phyloP scores from a whole-genome alignment of 176 grass and related monocot genomes.

The Calamus simplicifolius region DNA sequence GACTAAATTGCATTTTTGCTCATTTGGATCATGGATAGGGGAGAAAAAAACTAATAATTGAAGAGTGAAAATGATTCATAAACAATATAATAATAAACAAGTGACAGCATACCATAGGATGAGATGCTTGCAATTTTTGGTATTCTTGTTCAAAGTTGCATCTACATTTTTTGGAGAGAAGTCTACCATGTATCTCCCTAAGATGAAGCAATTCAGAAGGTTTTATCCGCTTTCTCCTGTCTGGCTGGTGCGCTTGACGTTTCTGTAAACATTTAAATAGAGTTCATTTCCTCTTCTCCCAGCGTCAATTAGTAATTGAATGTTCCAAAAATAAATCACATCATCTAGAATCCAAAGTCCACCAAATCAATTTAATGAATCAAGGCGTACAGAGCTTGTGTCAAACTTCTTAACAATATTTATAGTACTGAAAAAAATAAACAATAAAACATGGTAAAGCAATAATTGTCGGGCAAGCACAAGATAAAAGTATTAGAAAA shows the following conservation, averaged over 20 bases:
- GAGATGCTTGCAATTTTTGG: slow-evolving; percentile 48
- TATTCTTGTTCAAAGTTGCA: slow-evolving; percentile 50
- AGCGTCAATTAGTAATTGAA: not conserved
- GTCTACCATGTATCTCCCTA: slow-evolving; percentile 53
- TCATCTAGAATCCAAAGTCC: not conserved
- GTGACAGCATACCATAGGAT: slow-evolving; percentile 31
- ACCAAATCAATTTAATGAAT: no score
- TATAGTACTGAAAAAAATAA: no score
- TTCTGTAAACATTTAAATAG: not conserved
- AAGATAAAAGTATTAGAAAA: no score
- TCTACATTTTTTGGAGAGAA: slow-evolving; percentile 27
- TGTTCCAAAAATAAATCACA: not conserved
- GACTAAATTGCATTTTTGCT: not conserved
- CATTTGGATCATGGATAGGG: not conserved
- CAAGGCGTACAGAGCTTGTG: no score
- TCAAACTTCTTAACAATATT: no score
- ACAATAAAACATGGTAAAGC: no score
- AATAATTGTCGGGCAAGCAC: no score
- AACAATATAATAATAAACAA: not conserved
- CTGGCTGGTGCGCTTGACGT: not conserved
- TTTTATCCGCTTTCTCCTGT: slow-evolving; percentile 36
- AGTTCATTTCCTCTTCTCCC: not conserved
- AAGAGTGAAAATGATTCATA: not conserved
- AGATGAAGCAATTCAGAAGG: slow-evolving; percentile 37
- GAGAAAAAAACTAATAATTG: not conserved